phyloP scores from a whole-genome alignment of 1,139 yeast genomes.

The Saccharomyces uvarum region DNA sequence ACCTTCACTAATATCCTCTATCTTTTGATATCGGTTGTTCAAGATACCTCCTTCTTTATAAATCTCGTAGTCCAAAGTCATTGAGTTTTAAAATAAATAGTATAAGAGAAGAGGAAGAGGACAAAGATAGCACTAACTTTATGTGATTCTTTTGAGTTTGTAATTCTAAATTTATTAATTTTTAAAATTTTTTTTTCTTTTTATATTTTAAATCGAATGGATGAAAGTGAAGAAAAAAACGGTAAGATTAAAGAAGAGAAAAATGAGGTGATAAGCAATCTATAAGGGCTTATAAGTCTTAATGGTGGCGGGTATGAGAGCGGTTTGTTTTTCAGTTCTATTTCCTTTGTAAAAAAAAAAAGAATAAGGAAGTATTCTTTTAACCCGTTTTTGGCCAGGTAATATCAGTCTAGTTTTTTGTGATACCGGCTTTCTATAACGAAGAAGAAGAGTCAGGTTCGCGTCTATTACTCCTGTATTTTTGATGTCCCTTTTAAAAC shows the following conservation, averaged over 20 bases:
- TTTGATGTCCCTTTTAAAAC: neutral
- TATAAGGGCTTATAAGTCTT: neutral
- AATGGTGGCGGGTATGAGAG: neutral
- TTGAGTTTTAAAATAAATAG: conserved; percentile 2
- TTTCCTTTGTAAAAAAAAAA: neutral
- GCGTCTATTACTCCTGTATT: neutral
- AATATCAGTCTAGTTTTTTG: neutral
- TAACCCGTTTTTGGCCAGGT: neutral
- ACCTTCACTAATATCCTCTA: conserved; percentile 81
- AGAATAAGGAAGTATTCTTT: neutral
- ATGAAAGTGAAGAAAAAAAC: neutral
- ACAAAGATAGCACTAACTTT: neutral
- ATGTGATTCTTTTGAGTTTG: neutral
- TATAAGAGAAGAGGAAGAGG: neutral
- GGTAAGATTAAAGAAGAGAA: neutral
- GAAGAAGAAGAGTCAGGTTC: neutral
- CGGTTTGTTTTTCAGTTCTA: neutral
- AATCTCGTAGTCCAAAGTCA: conserved; percentile 33
- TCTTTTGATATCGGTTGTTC: conserved; percentile 56
- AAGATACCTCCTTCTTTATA: conserved; percentile 60
- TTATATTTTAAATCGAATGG: neutral
- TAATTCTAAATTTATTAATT: neutral
- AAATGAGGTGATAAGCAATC: neutral
- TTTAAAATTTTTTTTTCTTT: neutral
- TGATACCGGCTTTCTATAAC: neutral